phyloP scores from a whole-genome alignment of 2,329 filamentous ascomycete genomes.

The Aureobasidium sp. region DNA sequence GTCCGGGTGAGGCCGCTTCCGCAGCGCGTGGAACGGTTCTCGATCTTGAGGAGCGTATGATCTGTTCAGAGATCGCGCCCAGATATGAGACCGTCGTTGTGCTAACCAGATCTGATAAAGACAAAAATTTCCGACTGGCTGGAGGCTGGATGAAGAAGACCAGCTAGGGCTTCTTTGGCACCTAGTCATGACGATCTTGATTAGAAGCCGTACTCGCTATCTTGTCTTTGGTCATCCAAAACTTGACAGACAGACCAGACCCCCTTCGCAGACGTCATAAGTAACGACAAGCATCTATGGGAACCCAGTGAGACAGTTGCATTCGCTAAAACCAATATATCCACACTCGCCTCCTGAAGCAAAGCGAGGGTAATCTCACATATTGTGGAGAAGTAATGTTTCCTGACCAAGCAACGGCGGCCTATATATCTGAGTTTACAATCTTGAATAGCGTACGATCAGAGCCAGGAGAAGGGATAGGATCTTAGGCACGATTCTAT shows the following conservation, averaged over 20 bases:
- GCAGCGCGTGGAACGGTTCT: background rate
- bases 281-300: background rate
- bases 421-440: background rate
- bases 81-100: slow-evolving; percentile 1
- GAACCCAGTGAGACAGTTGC: background rate
- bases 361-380: background rate
- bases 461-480: background rate
- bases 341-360: slow-evolving; percentile 1
- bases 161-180: background rate
- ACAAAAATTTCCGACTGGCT: slow-evolving; percentile 6
- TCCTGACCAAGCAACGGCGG: background rate
- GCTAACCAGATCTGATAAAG: background rate
- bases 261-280: slow-evolving; percentile 3
- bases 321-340: slow-evolving; percentile 7
- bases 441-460: background rate
- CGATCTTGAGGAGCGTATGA: slow-evolving; percentile 8
- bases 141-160: background rate
- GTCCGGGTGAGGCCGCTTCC: background rate
- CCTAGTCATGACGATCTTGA: background rate
- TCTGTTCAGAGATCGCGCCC: slow-evolving; percentile 1
- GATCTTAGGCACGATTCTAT: background rate
- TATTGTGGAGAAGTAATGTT: background rate
- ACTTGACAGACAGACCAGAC: background rate
- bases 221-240: background rate
- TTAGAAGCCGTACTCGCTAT: background rate